Percentiles rank a stretch among this genome's conserved stretches.
Conservation (phyloP, 2,329 filamentous ascomycete genomes). For the Hymenoscyphus repandus region DNA sequence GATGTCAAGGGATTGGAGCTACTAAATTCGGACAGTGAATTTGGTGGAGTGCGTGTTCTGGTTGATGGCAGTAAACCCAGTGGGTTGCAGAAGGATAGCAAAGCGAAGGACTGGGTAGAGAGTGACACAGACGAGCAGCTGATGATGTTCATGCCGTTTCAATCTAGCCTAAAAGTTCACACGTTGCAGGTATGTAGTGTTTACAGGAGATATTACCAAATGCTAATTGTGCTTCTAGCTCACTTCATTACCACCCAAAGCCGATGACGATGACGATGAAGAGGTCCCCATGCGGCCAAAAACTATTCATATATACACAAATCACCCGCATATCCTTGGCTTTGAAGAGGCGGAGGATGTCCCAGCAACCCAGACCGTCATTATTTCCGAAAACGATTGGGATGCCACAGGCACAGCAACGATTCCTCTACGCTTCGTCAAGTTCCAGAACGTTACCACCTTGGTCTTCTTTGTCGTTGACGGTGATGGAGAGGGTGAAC, state of each 20-base stretch:
- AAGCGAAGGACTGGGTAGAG: slow-evolving; percentile 77
- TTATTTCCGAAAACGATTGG: slow-evolving; percentile 74
- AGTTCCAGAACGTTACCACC: slow-evolving; percentile 91
- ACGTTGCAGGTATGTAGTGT: slow-evolving; percentile 55
- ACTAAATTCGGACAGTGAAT: slow-evolving; percentile 76
- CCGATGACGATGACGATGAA: slow-evolving; percentile 55
- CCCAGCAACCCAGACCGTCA: slow-evolving; percentile 72
- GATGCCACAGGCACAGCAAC: slow-evolving; percentile 70
- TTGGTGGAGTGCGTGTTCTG: slow-evolving; percentile 66
- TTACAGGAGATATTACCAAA: not conserved
- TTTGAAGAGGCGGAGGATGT: slow-evolving; percentile 93
- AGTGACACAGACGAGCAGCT: slow-evolving; percentile 97
- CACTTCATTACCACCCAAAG: slow-evolving; percentile 65
- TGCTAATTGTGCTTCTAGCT: slow-evolving; percentile 48
- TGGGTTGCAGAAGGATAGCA: slow-evolving; percentile 44
- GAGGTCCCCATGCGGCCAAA: slow-evolving; percentile 76
- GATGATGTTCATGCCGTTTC: slow-evolving; percentile 87
- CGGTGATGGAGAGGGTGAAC: slow-evolving; percentile 77
- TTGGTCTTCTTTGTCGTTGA: slow-evolving; percentile 85
- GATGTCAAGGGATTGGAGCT: slow-evolving; percentile 78
- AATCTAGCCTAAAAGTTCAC: slow-evolving; percentile 82
- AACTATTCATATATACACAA: slow-evolving; percentile 80
- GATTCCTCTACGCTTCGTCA: slow-evolving; percentile 79
- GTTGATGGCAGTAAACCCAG: slow-evolving; percentile 67
- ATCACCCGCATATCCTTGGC: slow-evolving; percentile 82